These are phyloP conservation scores for Massariosphaeria phaeospora DNA, from an alignment of 495 filamentous ascomycete species.

Conservation along the genomic window DNA sequence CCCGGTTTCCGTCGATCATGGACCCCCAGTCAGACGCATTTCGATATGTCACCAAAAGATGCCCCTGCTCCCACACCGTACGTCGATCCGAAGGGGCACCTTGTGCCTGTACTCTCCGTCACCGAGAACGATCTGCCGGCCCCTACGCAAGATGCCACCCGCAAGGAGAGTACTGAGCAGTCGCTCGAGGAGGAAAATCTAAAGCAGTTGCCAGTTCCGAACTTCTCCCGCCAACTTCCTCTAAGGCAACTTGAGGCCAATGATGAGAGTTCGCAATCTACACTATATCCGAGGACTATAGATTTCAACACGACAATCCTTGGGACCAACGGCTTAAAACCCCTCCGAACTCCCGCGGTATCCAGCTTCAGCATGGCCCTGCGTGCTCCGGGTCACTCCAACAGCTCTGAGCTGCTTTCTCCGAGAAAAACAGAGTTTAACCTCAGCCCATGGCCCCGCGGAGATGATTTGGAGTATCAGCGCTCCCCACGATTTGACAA, in stretches of 20 bases:
- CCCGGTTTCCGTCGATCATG: slow-evolving; percentile 33
- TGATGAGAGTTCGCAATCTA: neutral
- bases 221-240: slow-evolving; percentile 34
- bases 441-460: neutral
- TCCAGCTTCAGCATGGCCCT: slow-evolving; percentile 15
- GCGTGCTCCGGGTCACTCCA: neutral
- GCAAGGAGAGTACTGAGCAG: neutral
- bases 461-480: neutral
- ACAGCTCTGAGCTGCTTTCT: slow-evolving; percentile 1
- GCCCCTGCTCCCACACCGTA: slow-evolving; percentile 20
- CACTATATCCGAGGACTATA: neutral
- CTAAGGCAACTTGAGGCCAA: slow-evolving; percentile 9
- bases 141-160: neutral
- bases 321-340: neutral
- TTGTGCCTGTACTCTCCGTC: slow-evolving; percentile 29
- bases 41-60: slow-evolving; percentile 23
- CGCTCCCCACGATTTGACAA: neutral
- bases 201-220: slow-evolving; percentile 24
- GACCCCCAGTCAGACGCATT: slow-evolving; percentile 29
- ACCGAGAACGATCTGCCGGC: slow-evolving; percentile 15
- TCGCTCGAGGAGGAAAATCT: neutral
- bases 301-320: neutral
- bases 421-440: slow-evolving; percentile 14
- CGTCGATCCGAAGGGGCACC: slow-evolving; percentile 30
- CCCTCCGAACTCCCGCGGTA: slow-evolving; percentile 4